A percentile compares a stretch with the other conserved stretches of the same genome.
Conservation (phyloP, 768 basidiomycete genomes). For the Sutorius australiensis region DNA sequence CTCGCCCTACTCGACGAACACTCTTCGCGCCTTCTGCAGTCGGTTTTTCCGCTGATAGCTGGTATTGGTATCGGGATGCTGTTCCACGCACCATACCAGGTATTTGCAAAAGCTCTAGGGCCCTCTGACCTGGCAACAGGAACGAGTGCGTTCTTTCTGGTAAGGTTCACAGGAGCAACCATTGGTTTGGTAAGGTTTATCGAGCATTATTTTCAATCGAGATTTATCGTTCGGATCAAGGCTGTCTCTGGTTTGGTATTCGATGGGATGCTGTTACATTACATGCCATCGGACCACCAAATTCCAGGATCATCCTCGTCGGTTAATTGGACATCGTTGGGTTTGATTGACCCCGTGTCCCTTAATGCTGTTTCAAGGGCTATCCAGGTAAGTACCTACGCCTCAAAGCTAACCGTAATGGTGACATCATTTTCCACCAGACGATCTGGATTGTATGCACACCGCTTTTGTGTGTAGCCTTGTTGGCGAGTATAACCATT, state of each 20-base stretch:
- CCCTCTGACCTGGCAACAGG: slow-evolving; percentile 69
- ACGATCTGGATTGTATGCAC: slow-evolving; percentile 71
- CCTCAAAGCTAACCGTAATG: neutral
- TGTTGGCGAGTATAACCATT: slow-evolving; percentile 44
- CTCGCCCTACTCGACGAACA: slow-evolving; percentile 58
- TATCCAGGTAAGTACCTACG: slow-evolving; percentile 48
- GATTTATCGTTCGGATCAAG: slow-evolving; percentile 37
- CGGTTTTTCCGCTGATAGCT: slow-evolving; percentile 62
- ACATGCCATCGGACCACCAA: slow-evolving; percentile 47
- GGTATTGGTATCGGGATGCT: slow-evolving; percentile 80
- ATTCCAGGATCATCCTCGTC: slow-evolving; percentile 42
- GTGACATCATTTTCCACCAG: slow-evolving; percentile 35
- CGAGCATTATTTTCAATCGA: neutral
- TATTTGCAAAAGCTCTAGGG: slow-evolving; percentile 64
- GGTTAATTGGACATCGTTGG: slow-evolving; percentile 52
- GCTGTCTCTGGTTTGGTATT: slow-evolving; percentile 76
- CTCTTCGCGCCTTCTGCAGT: slow-evolving; percentile 43
- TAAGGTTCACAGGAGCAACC: slow-evolving; percentile 83
- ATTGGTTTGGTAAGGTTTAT: slow-evolving; percentile 61
- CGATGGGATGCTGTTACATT: slow-evolving; percentile 46
- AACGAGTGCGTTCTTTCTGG: slow-evolving; percentile 84
- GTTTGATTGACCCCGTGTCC: slow-evolving; percentile 42
- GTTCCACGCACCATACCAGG: slow-evolving; percentile 82
- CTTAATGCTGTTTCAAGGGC: slow-evolving; percentile 54
- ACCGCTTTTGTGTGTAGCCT: slow-evolving; percentile 63